Percentiles rank a stretch among this genome's conserved stretches.
These are phyloP conservation scores for Primulina tabacum DNA, from an alignment of 257 asterid species.

Conservation along the genomic window DNA sequence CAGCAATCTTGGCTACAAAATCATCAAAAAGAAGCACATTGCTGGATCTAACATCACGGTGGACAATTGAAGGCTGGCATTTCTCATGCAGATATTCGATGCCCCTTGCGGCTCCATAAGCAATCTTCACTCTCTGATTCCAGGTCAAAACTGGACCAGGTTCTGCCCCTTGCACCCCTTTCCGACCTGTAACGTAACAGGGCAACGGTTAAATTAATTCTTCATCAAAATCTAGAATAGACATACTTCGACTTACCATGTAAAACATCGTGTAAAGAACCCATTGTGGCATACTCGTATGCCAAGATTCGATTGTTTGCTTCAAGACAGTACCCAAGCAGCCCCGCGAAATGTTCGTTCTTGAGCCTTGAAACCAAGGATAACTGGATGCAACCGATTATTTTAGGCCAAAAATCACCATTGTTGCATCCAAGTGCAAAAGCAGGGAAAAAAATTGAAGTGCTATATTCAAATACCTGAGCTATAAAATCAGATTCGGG, in stretches of 20 bases:
- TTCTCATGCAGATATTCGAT: constrained; percentile 87
- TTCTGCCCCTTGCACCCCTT: constrained; percentile 95
- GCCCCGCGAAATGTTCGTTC: constrained; percentile 59
- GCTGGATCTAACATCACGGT: constrained; percentile 90
- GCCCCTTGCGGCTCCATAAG: constrained; percentile 88
- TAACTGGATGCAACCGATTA: constrained; percentile 40
- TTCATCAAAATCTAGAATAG: constrained; percentile 4
- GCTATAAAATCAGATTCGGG: constrained; percentile 59
- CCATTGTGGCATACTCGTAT: constrained; percentile 73
- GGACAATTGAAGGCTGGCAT: constrained; percentile 78
- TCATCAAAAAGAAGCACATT: constrained; percentile 86
- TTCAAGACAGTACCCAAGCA: constrained; percentile 82
- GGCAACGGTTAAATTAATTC: background rate
- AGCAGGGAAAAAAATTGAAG: background rate
- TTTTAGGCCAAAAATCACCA: background rate
- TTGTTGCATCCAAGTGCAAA: background rate
- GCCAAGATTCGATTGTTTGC: constrained; percentile 56
- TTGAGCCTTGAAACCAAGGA: constrained; percentile 80
- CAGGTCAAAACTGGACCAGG: constrained; percentile 87
- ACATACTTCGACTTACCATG: constrained; percentile 48
- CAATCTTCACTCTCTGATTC: constrained; percentile 85
- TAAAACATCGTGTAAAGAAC: constrained; percentile 79
- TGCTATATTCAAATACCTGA: constrained; percentile 17
- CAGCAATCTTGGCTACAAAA: constrained; percentile 72
- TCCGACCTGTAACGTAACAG: constrained; percentile 47